Conservation (phyloP, 345 rosid genomes). For the Balakata baccata region DNA sequence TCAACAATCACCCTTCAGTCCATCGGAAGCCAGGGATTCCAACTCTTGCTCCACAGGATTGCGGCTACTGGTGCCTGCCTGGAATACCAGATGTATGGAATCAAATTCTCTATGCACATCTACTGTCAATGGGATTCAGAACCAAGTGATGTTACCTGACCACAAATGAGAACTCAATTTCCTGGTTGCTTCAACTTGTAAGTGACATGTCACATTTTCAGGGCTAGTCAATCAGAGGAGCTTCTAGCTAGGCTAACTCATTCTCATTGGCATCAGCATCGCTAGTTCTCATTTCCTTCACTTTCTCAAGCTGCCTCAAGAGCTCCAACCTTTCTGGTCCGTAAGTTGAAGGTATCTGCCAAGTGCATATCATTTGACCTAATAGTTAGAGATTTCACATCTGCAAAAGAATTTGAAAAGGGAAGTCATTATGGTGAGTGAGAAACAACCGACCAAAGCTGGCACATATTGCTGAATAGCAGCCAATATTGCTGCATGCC, state of each 20-base stretch:
- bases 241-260: conserved; percentile 39
- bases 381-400: neutral
- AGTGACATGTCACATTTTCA: neutral
- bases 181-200: conserved; percentile 6
- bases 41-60: conserved; percentile 70
- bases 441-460: conserved; percentile 52
- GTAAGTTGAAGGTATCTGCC: conserved; percentile 90
- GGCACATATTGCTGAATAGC: conserved; percentile 93
- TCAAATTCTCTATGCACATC: conserved; percentile 67
- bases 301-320: conserved; percentile 84
- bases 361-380: neutral
- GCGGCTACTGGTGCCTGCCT: conserved; percentile 95
- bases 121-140: conserved; percentile 50
- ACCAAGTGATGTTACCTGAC: conserved; percentile 19
- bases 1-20: conserved; percentile 74
- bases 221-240: conserved; percentile 16
- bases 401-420: conserved; percentile 3
- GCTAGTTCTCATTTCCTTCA: conserved; percentile 58
- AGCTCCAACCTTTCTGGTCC: conserved; percentile 90
- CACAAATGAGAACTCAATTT: neutral
- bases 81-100: conserved; percentile 92
- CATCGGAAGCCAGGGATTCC: conserved; percentile 62
- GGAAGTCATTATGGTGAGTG: conserved; percentile 5
- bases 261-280: conserved; percentile 56
- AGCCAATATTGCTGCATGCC: conserved; percentile 95